phyloP scores from a whole-genome alignment of 805 yeast species.

The Metschnikowia continentalis region DNA sequence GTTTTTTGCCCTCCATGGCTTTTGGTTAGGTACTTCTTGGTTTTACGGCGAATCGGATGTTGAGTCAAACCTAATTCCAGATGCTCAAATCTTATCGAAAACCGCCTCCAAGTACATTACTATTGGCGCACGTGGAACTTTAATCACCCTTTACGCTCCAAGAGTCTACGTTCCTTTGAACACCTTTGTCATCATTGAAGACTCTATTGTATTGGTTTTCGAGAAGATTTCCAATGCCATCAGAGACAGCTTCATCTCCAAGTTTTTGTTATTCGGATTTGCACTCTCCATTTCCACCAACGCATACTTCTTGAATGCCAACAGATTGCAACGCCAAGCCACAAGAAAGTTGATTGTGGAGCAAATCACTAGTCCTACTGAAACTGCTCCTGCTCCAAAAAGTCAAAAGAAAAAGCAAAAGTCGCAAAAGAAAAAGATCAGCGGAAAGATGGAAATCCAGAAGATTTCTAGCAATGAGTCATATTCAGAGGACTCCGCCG shows the following conservation, averaged over 20 bases:
- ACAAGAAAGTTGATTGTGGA: slow-evolving; percentile 38
- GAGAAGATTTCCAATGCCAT: slow-evolving; percentile 63
- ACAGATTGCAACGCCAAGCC: slow-evolving; percentile 59
- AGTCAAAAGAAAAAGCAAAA: background rate
- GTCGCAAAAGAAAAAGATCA: background rate
- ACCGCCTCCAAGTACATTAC: slow-evolving; percentile 41
- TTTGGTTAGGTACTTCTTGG: slow-evolving; percentile 71
- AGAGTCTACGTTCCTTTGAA: slow-evolving; percentile 57
- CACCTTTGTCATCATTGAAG: slow-evolving; percentile 57
- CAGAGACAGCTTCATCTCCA: slow-evolving; percentile 75
- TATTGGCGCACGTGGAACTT: slow-evolving; percentile 45
- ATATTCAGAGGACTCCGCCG: slow-evolving; percentile 11
- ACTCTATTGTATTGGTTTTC: slow-evolving; percentile 46
- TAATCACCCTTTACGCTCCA: slow-evolving; percentile 57
- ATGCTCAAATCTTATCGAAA: slow-evolving; percentile 31
- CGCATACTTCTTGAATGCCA: slow-evolving; percentile 79
- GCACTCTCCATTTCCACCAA: slow-evolving; percentile 76
- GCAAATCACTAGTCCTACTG: slow-evolving; percentile 31
- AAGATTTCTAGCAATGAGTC: slow-evolving; percentile 1
- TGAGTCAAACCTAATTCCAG: slow-evolving; percentile 13
- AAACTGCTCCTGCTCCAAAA: slow-evolving; percentile 1
- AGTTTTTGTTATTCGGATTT: slow-evolving; percentile 67
- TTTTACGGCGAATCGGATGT: slow-evolving; percentile 32
- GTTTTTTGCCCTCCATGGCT: slow-evolving; percentile 60
- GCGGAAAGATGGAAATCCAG: background rate